Base-by-base conservation (phyloP, 192 early-diverging fungal genomes). In the Linnemannia schmuckeri region DNA sequence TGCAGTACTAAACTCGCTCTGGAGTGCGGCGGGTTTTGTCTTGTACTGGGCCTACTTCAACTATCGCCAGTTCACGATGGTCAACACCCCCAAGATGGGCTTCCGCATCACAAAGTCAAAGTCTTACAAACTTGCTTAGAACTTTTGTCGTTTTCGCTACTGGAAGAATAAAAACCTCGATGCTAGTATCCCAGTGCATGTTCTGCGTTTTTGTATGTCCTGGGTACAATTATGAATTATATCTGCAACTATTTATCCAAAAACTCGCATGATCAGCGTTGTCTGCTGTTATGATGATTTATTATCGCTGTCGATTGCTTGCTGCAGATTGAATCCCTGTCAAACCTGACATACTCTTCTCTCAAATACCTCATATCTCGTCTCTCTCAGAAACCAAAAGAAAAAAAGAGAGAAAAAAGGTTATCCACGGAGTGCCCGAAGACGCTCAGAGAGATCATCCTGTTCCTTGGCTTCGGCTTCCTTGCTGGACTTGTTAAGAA, bases 1-100 rank as follows among this genome's bases (percentile, higher is more conserved):
- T 74, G 89, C 94, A 4, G 96, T 99, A 13, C 66, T 94, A 12
- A 99, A 98, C 87, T 93, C 94, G 18, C 70, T 94, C 2, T 88
- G 95, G 75, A 93, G 93, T 57, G 92, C 94, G 41, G 92, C 87
- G 33, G 88, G 93, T 47, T 98, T 98, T 91, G 76, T 83, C 22
- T 47, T 94, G 9, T 91, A 94, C 61, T 92, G 94, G 68, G 63
- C 88, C 0, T 96, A 97, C 80, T 96, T 96, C 79, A 94, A 95
- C 81, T 96, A 95, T 88, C 90, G 94, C 35, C 91, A 92, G 66
- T 89, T 92, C 37, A 91, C 77, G 1, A 33, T 83, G 52, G 68
- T 83, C 49, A 78, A 82, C 46, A 76, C 84, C 1, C 79, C 76
- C 70, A 77, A 77, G 18, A 86, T 42, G 41, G 79, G 78, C 6